Evolutionary conservation across 2,329 filamentous ascomycete genomes (phyloP).

Genomic region (Byssochlamys sp.): DNA sequence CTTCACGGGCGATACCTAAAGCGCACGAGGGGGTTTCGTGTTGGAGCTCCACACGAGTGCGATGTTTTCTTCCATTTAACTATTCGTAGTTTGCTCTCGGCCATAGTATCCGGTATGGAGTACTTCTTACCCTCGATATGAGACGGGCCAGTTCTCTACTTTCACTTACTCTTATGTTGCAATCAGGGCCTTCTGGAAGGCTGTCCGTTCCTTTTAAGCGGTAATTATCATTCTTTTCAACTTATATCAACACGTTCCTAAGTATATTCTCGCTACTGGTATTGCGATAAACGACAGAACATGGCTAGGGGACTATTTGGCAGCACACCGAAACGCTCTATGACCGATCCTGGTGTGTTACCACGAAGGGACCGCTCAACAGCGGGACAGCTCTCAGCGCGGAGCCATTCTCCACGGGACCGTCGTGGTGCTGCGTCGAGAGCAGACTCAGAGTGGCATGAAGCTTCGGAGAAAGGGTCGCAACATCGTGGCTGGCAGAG

Average conservation of each 20-base stretch:
- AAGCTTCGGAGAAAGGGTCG: constrained; percentile 10
- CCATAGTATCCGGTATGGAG: constrained; percentile 7
- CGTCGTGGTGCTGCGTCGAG: constrained; percentile 4
- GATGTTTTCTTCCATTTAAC: not conserved
- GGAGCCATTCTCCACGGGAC: constrained; percentile 6
- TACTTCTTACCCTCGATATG: constrained; percentile 4
- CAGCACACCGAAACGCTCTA: constrained; percentile 20
- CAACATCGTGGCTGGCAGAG: constrained; percentile 9
- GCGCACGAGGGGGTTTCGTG: not conserved
- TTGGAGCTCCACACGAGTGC: not conserved
- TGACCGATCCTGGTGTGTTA: constrained; percentile 23
- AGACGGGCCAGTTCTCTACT: constrained; percentile 7
- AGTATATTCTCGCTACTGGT: constrained; percentile 1
- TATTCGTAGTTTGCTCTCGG: constrained; percentile 9
- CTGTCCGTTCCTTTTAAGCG: constrained; percentile 24
- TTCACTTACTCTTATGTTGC: constrained; percentile 4
- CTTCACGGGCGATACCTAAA: not conserved
- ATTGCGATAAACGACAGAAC: constrained; percentile 2
- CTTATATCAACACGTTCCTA: not conserved
- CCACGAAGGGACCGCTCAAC: constrained; percentile 20
- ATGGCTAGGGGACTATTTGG: constrained; percentile 24
- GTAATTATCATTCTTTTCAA: not conserved
- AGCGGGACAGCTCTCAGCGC: constrained; percentile 6
- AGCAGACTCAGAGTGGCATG: constrained; percentile 13
- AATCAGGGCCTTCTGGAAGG: constrained; percentile 30